Evolutionary conservation across 495 filamentous ascomycete species (phyloP), one percentile per base, ranked within the genome.

Genomic region (Penicillium ucsense): DNA sequence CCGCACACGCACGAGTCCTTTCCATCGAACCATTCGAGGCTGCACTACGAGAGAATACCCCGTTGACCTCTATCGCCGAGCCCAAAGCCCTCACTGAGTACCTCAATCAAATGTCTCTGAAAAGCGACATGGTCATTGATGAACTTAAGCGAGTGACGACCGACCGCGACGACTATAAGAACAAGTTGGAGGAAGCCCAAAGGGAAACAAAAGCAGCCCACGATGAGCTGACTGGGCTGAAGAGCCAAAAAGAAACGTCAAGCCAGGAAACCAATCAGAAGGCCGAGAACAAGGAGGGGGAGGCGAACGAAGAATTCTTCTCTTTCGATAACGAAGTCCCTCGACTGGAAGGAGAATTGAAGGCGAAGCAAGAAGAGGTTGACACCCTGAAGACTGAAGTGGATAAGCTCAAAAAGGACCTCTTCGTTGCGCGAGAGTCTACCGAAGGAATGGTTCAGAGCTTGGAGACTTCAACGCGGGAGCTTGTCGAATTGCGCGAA

Each of bases 21-120:
- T 77, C 82, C 3, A 94, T 97, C 56, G 92, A 96, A 57, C 85
- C 86, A 0, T 97, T 98, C 57, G 92, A 98, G 69, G 86, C 85
- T 40, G 80, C 84, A 3, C 74, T 98, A 6, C 84, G 84, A 57
- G 92, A 98, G 56, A 86, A 90, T 49, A 97, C 94, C 0, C 91
- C 92, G 0, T 67, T 96, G 20, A 85, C 88, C 10, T 87, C 86
- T 3, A 95, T 97, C 48, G 77, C 72, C 44, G 94, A 98, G 49
- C 86, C 89, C 0, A 79, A 80, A 51, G 84, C 88, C 2, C 68
- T 98, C 31, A 81, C 91, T 3, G 92, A 97, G 66, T 98, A 97
- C 60, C 75, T 98, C n/a, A 92, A 84, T 52, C 88, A 94, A 63
- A 68, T 95, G 35, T 87, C 83, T 45, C 66, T 89, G 29, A 90